Base-by-base conservation (phyloP, 192 early-diverging fungal genomes). In the Coemansia erecta region DNA sequence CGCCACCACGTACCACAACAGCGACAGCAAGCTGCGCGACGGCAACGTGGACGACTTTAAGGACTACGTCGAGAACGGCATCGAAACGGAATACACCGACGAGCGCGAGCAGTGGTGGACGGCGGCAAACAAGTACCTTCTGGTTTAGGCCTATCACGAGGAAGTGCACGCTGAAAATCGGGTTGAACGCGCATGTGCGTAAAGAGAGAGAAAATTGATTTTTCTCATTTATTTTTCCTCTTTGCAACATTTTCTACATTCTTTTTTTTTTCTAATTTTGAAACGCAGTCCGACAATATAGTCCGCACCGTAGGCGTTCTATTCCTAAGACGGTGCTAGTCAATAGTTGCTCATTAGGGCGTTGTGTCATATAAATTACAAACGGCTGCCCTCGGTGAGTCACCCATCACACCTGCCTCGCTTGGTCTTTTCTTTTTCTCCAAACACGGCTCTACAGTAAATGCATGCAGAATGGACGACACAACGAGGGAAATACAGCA, bases 401-500 rank as follows among this genome's bases (percentile, higher is more conserved):
- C 43, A 14, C 15, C 17, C 13, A 44, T 17, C 43, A 44, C 43
- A 18, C 4, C 11, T 44, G 43, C 13, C 19, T 19, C 17, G 8
- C 21, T 19, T 15, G 18, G 10, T 18, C n/a, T 47, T 21, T 47
- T 47, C 42, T 33, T 14, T 55, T 55, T 39, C 22, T 33, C 11
- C 54, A n/a, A 19, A 54, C 3, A 19, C 17, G 17, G 17, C 17
- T 17, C 12, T 54, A 54, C 14, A 37, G 4, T 58, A 70, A 66
- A 64, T 76, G 67, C 56, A 22, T 24, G 35, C 33, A 21, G 4
- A 21, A 77, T 77, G 74, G 74, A 77, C 64, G 64, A 63, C 15
- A 44, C 51, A 54, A 71, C 74, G 15, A 60, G 54, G 43, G 74
- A 77, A 67, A 73, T 86, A 26, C 89, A 91, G 74, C 63, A 83